These are phyloP conservation scores for Blastobotrys niveus DNA, from an alignment of 1,139 yeast genomes.

Conservation along the genomic window DNA sequence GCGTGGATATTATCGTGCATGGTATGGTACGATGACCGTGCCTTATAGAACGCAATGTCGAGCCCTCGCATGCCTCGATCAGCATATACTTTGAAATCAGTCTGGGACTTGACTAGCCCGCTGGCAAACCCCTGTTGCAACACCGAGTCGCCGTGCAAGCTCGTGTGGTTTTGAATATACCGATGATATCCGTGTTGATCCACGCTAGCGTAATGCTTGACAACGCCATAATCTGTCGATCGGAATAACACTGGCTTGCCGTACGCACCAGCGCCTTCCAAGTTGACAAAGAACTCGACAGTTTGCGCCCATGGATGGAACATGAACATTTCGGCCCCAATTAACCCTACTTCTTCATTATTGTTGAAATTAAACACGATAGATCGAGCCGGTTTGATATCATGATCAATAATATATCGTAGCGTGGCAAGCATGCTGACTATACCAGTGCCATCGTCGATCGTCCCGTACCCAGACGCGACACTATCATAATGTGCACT, in stretches of 20 bases:
- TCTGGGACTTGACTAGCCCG: conserved; percentile 70
- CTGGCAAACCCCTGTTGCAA: conserved; percentile 78
- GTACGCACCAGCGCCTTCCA: conserved; percentile 97
- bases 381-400: conserved; percentile 58
- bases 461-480: conserved; percentile 80
- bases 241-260: conserved; percentile 81
- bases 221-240: conserved; percentile 72
- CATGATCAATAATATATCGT: conserved; percentile 41
- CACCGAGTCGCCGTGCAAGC: conserved; percentile 76
- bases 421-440: conserved; percentile 74
- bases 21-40: conserved; percentile 82
- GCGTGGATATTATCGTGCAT: conserved; percentile 61
- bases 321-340: conserved; percentile 75
- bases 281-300: conserved; percentile 64
- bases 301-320: conserved; percentile 67
- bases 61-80: conserved; percentile 69
- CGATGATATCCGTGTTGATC: too few species aligned
- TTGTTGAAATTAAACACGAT: conserved; percentile 81
- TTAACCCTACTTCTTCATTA: conserved; percentile 82
- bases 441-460: conserved; percentile 93
- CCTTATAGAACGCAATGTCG: conserved; percentile 69
- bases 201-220: conserved; percentile 48
- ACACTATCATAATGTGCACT: conserved; percentile 91
- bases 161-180: too few species aligned
- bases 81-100: conserved; percentile 73